Evolutionary conservation across 2,329 filamentous ascomycete genomes (phyloP).

Genomic region (Beauveria pseudobassiana): DNA sequence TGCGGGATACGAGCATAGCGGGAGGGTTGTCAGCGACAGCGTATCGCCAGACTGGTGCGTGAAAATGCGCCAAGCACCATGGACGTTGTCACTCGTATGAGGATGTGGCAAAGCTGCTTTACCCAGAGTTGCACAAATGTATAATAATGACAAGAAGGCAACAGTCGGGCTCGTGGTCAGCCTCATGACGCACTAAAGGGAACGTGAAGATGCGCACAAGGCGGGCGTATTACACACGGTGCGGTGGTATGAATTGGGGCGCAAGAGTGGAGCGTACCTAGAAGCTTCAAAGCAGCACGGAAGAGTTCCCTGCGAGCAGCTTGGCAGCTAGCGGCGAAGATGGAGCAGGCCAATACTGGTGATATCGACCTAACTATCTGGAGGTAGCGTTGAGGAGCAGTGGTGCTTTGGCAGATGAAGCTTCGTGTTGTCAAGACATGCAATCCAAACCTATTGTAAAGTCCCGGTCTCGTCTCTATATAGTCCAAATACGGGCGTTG

Average conservation of each 20-base stretch:
- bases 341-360: background rate
- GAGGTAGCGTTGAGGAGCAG: background rate
- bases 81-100: background rate
- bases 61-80: background rate
- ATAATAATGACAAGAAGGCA: background rate
- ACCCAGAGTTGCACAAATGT: background rate
- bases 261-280: background rate
- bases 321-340: background rate
- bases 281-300: background rate
- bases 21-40: background rate
- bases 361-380: background rate
- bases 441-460: background rate
- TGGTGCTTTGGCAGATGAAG: no score
- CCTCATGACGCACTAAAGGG: background rate
- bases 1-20: background rate
- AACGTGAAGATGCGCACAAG: background rate
- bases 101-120: background rate
- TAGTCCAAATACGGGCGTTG: background rate
- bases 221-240: background rate
- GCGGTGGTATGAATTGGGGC: background rate
- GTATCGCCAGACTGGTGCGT: background rate
- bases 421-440: no score
- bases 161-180: background rate
- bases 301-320: background rate
- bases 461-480: background rate